phyloP scores from a whole-genome alignment of 192 early-diverging fungal species.

The Umbelopsis isabellina region DNA sequence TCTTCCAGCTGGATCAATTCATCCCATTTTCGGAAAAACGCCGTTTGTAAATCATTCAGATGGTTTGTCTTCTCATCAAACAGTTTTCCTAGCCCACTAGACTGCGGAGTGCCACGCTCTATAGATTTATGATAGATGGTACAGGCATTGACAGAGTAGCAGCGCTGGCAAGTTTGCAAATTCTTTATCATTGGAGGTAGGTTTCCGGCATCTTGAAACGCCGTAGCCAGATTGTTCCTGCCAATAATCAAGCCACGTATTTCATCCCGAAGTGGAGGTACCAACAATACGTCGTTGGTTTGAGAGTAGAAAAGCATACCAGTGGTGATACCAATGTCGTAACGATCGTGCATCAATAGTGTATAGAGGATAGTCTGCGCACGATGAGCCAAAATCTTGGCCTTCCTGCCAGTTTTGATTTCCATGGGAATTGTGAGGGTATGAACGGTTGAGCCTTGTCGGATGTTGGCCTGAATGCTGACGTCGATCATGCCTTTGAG shows the following conservation, averaged over 20 bases:
- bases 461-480: conserved; percentile 55
- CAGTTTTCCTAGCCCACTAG: conserved; percentile 58
- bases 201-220: conserved; percentile 39
- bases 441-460: conserved; percentile 10
- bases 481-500: conserved; percentile 93
- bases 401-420: conserved; percentile 77
- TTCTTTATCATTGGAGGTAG: conserved; percentile 77
- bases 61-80: conserved; percentile 70
- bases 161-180: conserved; percentile 65
- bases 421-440: conserved; percentile 80
- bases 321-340: conserved; percentile 66
- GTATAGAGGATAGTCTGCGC: conserved; percentile 89
- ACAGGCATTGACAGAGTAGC: conserved; percentile 68
- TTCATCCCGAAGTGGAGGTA: conserved; percentile 67
- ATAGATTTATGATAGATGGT: conserved; percentile 70
- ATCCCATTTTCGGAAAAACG: conserved; percentile 84
- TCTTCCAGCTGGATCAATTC: conserved; percentile 77
- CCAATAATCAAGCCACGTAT: conserved; percentile 70
- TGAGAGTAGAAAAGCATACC: conserved; percentile 84
- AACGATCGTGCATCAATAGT: conserved; percentile 81
- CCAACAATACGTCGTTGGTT: conserved; percentile 61
- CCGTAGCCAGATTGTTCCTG: conserved; percentile 75
- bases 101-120: conserved; percentile 64
- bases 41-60: conserved; percentile 56
- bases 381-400: conserved; percentile 64